These are phyloP conservation scores for Xylaria multiplex DNA, from an alignment of 2,329 filamentous ascomycete species.

Conservation along the genomic window DNA sequence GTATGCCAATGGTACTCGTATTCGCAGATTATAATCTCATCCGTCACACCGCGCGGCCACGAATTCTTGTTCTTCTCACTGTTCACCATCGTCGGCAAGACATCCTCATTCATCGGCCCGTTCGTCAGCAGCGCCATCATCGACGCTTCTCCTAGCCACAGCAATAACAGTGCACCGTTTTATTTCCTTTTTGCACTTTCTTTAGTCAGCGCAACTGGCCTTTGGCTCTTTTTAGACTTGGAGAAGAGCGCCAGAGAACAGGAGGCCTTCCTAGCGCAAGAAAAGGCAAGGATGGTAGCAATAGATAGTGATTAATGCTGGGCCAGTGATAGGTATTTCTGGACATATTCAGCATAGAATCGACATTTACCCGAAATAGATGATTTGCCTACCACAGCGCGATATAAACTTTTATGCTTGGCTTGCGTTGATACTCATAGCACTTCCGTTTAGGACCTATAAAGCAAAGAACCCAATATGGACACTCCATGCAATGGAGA, in stretches of 20 bases:
- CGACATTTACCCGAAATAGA: not conserved
- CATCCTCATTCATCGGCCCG: conserved; percentile 73
- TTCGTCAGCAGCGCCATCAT: conserved; percentile 76
- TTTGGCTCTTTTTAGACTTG: conserved; percentile 67
- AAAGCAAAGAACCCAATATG: not conserved
- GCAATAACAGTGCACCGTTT: conserved; percentile 71
- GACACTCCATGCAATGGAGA: not conserved
- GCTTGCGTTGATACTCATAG: conserved; percentile 20
- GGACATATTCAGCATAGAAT: not conserved
- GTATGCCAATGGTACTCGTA: conserved; percentile 78
- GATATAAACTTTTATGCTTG: not conserved
- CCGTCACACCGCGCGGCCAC: conserved; percentile 73
- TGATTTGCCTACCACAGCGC: not conserved
- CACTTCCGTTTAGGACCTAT: conserved; percentile 8
- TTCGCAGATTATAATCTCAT: conserved; percentile 75
- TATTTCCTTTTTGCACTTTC: conserved; percentile 72
- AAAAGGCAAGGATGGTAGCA: conserved; percentile 43
- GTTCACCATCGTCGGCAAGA: conserved; percentile 76
- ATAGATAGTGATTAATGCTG: conserved; percentile 29
- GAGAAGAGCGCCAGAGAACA: conserved; percentile 70
- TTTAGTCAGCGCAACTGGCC: conserved; percentile 61
- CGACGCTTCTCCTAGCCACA: conserved; percentile 63
- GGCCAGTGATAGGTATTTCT: not conserved
- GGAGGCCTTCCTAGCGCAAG: conserved; percentile 60
- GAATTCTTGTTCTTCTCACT: conserved; percentile 77